Evolutionary conservation across 2,329 filamentous ascomycete species (phyloP).

Genomic region (Sarocladium oryzae): DNA sequence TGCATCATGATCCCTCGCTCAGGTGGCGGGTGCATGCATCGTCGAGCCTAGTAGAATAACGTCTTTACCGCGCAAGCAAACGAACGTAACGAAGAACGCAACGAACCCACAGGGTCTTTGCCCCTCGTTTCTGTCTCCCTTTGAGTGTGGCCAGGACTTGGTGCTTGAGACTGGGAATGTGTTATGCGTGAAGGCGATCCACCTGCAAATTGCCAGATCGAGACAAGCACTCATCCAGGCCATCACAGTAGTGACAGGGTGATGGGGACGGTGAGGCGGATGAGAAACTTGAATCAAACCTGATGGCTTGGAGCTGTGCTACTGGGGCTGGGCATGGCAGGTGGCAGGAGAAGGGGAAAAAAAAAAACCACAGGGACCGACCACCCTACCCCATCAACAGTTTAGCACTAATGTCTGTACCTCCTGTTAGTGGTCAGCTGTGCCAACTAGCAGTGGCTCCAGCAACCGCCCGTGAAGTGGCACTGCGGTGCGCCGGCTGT

Average conservation of each 20-base stretch:
- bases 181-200: neutral
- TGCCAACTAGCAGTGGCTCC: too few relatives aligned
- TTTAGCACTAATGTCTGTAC: too few relatives aligned
- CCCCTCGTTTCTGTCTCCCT: neutral
- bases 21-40: conserved; percentile 2
- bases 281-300: conserved; percentile 6
- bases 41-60: neutral
- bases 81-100: too few relatives aligned
- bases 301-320: neutral
- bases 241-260: too few relatives aligned
- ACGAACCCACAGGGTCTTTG: neutral
- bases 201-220: too few relatives aligned
- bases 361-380: neutral
- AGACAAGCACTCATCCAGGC: too few relatives aligned
- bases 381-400: neutral
- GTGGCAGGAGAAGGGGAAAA: too few relatives aligned
- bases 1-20: conserved; percentile 5
- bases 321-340: neutral
- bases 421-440: neutral
- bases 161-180: neutral
- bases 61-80: neutral
- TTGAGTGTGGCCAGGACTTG: neutral
- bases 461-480: too few relatives aligned
- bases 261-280: conserved; percentile 4
- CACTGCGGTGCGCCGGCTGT: too few relatives aligned